These are phyloP conservation scores for Aureobasidium musti DNA, from an alignment of 2,329 filamentous ascomycete species.

Conservation along the genomic window DNA sequence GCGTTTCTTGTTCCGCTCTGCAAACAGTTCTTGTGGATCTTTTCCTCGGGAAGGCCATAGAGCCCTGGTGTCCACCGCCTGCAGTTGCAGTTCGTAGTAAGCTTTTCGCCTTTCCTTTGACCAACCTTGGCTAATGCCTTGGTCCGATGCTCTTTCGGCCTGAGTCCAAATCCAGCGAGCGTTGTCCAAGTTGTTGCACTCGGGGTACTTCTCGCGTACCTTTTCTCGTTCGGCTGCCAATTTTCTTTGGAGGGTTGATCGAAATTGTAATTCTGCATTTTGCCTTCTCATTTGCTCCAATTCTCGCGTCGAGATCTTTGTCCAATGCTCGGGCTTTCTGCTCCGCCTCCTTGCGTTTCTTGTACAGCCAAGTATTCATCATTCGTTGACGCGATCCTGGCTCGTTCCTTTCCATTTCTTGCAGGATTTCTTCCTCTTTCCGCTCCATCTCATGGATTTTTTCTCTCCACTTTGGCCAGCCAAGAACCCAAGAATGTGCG, in stretches of 20 bases:
- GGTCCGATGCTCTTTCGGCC: background rate
- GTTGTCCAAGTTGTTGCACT: background rate
- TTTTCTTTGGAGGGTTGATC: background rate
- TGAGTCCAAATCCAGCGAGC: background rate
- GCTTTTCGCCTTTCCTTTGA: background rate
- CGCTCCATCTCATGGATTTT: background rate
- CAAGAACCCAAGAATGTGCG: background rate
- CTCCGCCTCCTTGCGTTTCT: too few relatives aligned
- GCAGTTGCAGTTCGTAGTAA: background rate
- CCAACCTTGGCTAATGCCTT: background rate
- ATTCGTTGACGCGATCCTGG: too few relatives aligned
- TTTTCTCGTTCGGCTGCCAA: background rate
- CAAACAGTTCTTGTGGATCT: background rate
- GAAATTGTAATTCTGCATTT: background rate
- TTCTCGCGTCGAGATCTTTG: too few relatives aligned
- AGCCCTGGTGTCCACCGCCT: background rate
- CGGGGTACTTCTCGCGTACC: background rate
- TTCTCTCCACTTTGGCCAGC: background rate
- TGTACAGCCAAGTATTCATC: too few relatives aligned
- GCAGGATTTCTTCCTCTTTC: background rate
- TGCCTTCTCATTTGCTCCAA: too few relatives aligned
- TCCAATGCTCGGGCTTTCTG: too few relatives aligned
- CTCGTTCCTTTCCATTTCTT: too few relatives aligned
- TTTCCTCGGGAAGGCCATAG: background rate
- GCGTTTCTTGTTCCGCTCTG: background rate